phyloP scores from a whole-genome alignment of 371 early-diverging fungal genomes.

The Circinella minor region DNA sequence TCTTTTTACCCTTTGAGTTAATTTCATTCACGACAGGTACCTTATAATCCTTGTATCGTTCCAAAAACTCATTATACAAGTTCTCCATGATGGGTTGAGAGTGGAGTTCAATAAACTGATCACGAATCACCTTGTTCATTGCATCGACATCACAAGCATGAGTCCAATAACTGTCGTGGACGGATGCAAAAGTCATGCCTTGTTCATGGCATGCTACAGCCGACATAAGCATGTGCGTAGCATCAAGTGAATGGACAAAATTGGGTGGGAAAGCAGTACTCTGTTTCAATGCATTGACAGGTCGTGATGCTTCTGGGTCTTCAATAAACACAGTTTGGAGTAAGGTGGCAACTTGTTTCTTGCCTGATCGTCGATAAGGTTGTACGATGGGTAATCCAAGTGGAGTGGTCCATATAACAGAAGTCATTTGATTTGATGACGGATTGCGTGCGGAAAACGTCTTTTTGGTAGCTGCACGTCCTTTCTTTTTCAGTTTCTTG shows the following conservation, averaged over 20 bases:
- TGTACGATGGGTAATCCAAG: slow-evolving; percentile 95
- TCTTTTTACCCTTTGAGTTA: slow-evolving; percentile 5
- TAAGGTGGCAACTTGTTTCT: slow-evolving; percentile 70
- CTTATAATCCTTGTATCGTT: slow-evolving; percentile 79
- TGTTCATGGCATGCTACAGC: slow-evolving; percentile 85
- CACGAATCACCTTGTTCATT: slow-evolving; percentile 87
- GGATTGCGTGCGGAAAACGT: slow-evolving; percentile 55
- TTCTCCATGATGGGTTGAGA: slow-evolving; percentile 84
- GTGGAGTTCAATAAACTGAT: slow-evolving; percentile 91
- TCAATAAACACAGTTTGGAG: slow-evolving; percentile 82
- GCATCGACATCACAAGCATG: slow-evolving; percentile 91
- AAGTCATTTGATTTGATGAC: slow-evolving; percentile 72
- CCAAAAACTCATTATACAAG: slow-evolving; percentile 82
- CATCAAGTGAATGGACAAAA: slow-evolving; percentile 97
- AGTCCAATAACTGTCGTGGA: slow-evolving; percentile 99
- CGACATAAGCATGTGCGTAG: slow-evolving; percentile 96
- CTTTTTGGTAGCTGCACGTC: slow-evolving; percentile 23
- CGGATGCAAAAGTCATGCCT: slow-evolving; percentile 90
- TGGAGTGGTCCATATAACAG: slow-evolving; percentile 97
- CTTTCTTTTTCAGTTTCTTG: slow-evolving; percentile 13
- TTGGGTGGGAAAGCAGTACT: slow-evolving; percentile 98
- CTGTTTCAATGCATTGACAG: slow-evolving; percentile 92
- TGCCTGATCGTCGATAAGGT: slow-evolving; percentile 86
- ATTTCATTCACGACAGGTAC: slow-evolving; percentile 63
- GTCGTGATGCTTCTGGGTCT: slow-evolving; percentile 73